phyloP scores from a whole-genome alignment of 805 yeast species.

The Metschnikowia similis region DNA sequence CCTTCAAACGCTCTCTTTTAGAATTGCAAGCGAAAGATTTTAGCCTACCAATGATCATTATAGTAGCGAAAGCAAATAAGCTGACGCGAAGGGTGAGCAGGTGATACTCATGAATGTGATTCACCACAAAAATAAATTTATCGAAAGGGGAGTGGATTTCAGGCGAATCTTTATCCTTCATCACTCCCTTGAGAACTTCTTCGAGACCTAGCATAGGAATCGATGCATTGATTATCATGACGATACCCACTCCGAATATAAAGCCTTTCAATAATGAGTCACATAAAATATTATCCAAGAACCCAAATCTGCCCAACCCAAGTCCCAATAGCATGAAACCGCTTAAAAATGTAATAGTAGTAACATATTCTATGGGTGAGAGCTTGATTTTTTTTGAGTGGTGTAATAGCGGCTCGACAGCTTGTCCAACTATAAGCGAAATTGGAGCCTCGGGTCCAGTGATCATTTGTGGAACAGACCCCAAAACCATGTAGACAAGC shows the following conservation, averaged over 20 bases:
- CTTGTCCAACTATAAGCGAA: constrained; percentile 43
- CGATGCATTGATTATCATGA: constrained; percentile 55
- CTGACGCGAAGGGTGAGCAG: constrained; percentile 61
- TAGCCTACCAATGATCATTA: constrained; percentile 40
- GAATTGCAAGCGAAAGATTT: constrained; percentile 22
- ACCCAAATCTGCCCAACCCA: constrained; percentile 26
- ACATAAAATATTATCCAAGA: constrained; percentile 37
- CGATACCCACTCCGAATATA: constrained; percentile 42
- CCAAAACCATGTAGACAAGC: constrained; percentile 37
- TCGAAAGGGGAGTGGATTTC: constrained; percentile 60
- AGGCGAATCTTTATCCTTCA: constrained; percentile 27
- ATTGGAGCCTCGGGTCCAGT: constrained; percentile 47
- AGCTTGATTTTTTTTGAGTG: constrained; percentile 27
- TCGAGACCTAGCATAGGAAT: constrained; percentile 70
- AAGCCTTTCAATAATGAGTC: constrained; percentile 41
- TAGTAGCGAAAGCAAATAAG: constrained; percentile 46
- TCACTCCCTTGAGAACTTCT: constrained; percentile 36
- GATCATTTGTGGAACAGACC: constrained; percentile 45
- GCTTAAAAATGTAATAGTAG: constrained; percentile 58
- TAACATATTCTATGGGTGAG: constrained; percentile 26
- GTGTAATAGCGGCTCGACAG: constrained; percentile 40
- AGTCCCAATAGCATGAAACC: constrained; percentile 49
- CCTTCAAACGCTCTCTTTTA: constrained; percentile 16
- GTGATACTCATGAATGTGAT: constrained; percentile 48
- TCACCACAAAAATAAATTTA: constrained; percentile 55